Evolutionary conservation across 2,329 filamentous ascomycete genomes (phyloP), one percentile per base, ranked within the genome.

Genomic region (Epichloe gansuensis): DNA sequence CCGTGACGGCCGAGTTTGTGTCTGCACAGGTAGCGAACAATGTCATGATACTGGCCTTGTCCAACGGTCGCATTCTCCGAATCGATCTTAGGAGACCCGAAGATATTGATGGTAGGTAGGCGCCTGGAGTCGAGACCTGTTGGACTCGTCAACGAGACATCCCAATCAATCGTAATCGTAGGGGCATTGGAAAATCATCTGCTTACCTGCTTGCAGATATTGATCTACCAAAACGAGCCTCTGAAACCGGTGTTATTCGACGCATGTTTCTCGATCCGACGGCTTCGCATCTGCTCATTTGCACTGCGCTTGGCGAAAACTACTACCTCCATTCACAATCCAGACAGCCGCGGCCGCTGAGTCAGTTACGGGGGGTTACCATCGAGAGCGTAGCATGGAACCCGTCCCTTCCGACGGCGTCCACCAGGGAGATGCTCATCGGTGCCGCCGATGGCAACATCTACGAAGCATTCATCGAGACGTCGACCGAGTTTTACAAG

Each of bases 221-320:
- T 66, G 93, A 98, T 67, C 81, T 98, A 7, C 93, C 93, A 39
- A 95, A 94, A 72, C 93, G 91, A 63, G 81, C 88, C 15, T 85
- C 88, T 39, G 91, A 98, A 67, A 80, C 93, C 54, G 93, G 93
- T 59, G 80, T 95, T 50, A 97, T 98, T 63, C 84, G 87, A 60
- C 88, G 87, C 72, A 89, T 98, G 80, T 98, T 98, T 71, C 85
- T 98, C 63, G 93, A 98, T 64, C 91, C 93, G 31, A 95, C 91
- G 11, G 93, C 93, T 31, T 96, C 89, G 5, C 93, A 98, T 71
- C 75, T 98, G 31, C 80, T 98, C 57, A 82, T 98, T 59, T 89
- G 86, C 65, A 98, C 93, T 3, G 85, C 89, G 5, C 80, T 89
- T 41, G 89, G 89, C 65, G 93, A 98, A 68, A 97, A 95, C 71